Evolutionary conservation across 2,329 filamentous ascomycete genomes (phyloP).

Genomic region (Beauveria rudraprayagi): DNA sequence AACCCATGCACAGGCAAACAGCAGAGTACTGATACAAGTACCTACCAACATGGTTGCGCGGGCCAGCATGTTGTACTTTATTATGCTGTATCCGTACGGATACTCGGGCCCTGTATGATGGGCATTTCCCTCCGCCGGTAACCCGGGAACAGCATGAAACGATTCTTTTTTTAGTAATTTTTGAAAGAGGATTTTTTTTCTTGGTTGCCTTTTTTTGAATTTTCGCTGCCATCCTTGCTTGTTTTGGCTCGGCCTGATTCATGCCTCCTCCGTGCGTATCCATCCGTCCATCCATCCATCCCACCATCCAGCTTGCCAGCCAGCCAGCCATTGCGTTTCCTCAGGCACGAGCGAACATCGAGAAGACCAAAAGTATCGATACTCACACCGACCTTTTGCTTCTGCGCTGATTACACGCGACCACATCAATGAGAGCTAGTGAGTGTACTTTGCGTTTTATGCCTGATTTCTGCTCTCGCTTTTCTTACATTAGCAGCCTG

Average conservation of each 20-base stretch:
- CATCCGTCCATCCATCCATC: neutral
- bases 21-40: neutral
- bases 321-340: neutral
- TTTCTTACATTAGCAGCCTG: neutral
- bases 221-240: neutral
- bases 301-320: neutral
- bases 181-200: neutral
- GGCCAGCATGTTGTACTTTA: neutral
- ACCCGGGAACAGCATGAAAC: no score
- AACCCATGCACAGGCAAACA: neutral
- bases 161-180: neutral
- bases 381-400: constrained; percentile 8
- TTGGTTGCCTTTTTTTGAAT: neutral
- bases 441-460: neutral
- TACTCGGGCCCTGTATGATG: no score
- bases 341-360: neutral
- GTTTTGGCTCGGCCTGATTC: neutral
- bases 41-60: neutral
- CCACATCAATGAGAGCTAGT: no score
- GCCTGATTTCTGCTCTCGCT: neutral
- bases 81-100: no score
- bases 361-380: neutral
- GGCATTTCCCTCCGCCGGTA: no score
- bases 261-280: neutral
- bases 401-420: neutral